Base-by-base conservation (phyloP, 2,329 filamentous ascomycete genomes). In the Didymella glomerata region DNA sequence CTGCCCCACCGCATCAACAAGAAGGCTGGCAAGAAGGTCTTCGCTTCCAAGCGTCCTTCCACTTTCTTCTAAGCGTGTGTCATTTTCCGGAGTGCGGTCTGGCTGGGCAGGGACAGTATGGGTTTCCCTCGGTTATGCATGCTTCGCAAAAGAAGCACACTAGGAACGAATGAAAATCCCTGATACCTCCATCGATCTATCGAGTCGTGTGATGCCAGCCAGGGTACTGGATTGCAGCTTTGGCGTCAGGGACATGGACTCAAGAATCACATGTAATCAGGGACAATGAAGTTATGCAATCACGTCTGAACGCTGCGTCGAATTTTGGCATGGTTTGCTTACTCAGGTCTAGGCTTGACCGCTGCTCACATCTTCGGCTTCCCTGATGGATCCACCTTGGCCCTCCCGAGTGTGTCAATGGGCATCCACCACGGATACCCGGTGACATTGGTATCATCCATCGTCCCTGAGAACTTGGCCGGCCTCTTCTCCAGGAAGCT, bases 1-100 rank as follows among this genome's bases (percentile, higher is more conserved):
- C 92, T 99, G 74, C 95, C 95, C 80, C 95, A 99, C 88, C 95
- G 96, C 78, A 84, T 93, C 79, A 86, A 89, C 85, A 93, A 93
- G 85, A 86, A 86, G 82, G 83, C 82, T 81, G 88, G 85, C 86
- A 91, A 90, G 87, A 96, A 96, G 88, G 80, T 98, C 81, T 99
- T 96, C 86, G 88, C 90, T 80, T 88, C 92, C 79, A 92, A 88
- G 84, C 90, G 95, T 84, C 95, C 95, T 78, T 92, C 92, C 78
- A 99, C 95, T 82, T 98, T 98, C 88, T 95, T 93, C 87, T 98
- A 93, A 87, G 86, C 76, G 76, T 77, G 64, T 76, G 77, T 74
- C 75, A 69, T 69, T 72, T 72, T 71, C 68, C 70, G 73, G 73
- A 75, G 72, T 75, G 71, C 70, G 73, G 74, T 72, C 68, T 72